Base-by-base conservation (phyloP, 2,329 filamentous ascomycete genomes). In the Simplicillium sp. region DNA sequence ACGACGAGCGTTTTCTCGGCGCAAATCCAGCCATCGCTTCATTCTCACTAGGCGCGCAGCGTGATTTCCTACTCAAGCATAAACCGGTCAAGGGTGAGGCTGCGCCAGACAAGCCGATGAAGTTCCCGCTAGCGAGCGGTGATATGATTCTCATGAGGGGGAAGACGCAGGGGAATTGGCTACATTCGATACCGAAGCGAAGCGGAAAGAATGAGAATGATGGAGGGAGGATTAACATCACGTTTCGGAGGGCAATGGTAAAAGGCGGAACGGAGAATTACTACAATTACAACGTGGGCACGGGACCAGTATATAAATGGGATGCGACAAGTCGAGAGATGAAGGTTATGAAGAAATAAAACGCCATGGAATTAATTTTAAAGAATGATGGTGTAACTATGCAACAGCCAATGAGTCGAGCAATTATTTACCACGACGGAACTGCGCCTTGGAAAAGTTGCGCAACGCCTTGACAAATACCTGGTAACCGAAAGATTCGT, bases 401-500 rank as follows among this genome's bases (percentile, higher is more conserved):
- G 20, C 9, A 38, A 38, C 4, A 25, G 4, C 18, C 18, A 29
- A 37, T n/a, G 6, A 41, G 46, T 46, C 40, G 44, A 37, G 39
- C 12, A 31, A 36, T 57, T 69, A 81, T 55, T 71, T 76, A 34
- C 89, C 89, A 53, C 89, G 79, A 43, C 89, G 78, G 75, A 97
- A 94, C 61, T 95, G 85, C 3, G 89, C 90, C 49, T 80, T 82
- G 9, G 87, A 84, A 64, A 79, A 98, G 53, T 83, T 87, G 60
- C 86, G 83, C 51, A 98, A 65, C 1, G 83, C 90, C 47, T 82
- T 75, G 48, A 97, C 69, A 60, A 97, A 98, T 25, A 94, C 84
- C 57, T 96, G 89, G 61, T 98, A 98, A 35, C 88, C 88, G 14
- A 98, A 89, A 2, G 80, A 80, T 47, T 84, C 75, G 59, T 87